Conservation (phyloP, 2,329 filamentous ascomycete species). For the Aureobasidium zeae region DNA sequence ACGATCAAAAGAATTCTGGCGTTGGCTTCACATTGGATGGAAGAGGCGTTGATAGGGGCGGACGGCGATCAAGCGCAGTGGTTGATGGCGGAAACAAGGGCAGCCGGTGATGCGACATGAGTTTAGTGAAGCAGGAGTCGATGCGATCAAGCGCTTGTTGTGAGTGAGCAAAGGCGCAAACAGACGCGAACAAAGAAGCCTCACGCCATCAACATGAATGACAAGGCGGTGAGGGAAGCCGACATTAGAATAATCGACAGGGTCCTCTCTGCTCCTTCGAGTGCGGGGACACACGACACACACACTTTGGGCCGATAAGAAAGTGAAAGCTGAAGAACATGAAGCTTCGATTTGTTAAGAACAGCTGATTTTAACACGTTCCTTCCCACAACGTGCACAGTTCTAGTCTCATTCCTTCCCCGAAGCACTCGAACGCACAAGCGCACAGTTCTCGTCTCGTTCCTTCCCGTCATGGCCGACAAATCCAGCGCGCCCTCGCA, state of each 20-base stretch:
- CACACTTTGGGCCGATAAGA: not conserved
- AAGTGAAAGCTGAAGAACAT: not conserved
- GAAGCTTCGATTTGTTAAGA: not conserved
- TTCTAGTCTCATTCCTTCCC: not conserved
- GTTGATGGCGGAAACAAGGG: not conserved
- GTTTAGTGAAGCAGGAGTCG: not conserved
- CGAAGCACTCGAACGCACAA: not conserved
- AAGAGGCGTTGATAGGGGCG: not conserved
- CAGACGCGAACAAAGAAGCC: constrained; percentile 1
- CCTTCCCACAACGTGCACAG: not conserved
- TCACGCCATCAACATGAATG: constrained; percentile 2
- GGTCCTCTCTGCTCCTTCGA: not conserved
- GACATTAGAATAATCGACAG: not conserved
- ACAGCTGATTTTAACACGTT: not conserved
- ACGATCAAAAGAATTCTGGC: too few relatives aligned
- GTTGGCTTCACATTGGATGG: not conserved
- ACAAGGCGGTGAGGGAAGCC: not conserved
- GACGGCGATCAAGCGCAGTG: not conserved
- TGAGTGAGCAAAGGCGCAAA: constrained; percentile 3
- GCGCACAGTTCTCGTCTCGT: too few relatives aligned
- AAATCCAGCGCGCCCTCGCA: constrained; percentile 35
- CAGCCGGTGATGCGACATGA: not conserved
- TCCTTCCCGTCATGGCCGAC: constrained; percentile 7
- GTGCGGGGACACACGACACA: constrained; percentile 11
- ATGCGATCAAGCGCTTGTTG: not conserved